Evolutionary conservation across 2,329 filamentous ascomycete genomes (phyloP).

Genomic region (Apiospora kogelbergensis): DNA sequence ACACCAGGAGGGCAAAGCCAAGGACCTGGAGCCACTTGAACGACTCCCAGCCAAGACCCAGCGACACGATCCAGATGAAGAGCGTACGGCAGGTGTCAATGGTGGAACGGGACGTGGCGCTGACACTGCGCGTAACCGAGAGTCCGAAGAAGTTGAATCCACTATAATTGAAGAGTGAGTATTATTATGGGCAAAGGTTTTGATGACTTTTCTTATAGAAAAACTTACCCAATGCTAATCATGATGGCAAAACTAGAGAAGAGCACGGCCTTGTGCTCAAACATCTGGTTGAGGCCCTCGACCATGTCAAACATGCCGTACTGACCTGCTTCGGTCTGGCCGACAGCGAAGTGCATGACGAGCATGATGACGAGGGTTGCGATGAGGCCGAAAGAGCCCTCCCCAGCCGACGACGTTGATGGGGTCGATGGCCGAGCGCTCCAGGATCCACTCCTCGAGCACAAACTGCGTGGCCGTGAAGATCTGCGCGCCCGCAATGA

Average conservation of each 20-base stretch:
- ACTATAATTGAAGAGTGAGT: conserved; percentile 41
- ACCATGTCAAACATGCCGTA: conserved; percentile 88
- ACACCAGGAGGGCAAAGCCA: conserved; percentile 87
- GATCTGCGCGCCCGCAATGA: conserved; percentile 93
- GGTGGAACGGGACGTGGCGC: conserved; percentile 88
- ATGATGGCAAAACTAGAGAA: conserved; percentile 87
- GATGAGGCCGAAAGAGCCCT: conserved; percentile 85
- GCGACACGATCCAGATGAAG: conserved; percentile 96
- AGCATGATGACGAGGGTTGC: conserved; percentile 80
- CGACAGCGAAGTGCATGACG: conserved; percentile 74
- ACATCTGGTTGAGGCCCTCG: conserved; percentile 83
- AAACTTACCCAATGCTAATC: conserved; percentile 88
- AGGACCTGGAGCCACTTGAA: conserved; percentile 97
- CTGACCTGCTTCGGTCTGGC: conserved; percentile 69
- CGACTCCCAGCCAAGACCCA: conserved; percentile 91
- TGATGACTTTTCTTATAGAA: too few relatives aligned
- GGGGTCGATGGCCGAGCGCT: conserved; percentile 66
- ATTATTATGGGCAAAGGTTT: not conserved
- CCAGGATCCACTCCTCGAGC: conserved; percentile 88
- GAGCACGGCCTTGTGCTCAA: conserved; percentile 67
- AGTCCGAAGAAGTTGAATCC: conserved; percentile 99
- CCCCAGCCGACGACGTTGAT: conserved; percentile 95
- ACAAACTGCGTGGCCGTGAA: conserved; percentile 98
- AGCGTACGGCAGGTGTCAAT: conserved; percentile 97
- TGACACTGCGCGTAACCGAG: conserved; percentile 85